phyloP scores from a whole-genome alignment of 495 filamentous ascomycete genomes.

The Penicilliopsis zonata region DNA sequence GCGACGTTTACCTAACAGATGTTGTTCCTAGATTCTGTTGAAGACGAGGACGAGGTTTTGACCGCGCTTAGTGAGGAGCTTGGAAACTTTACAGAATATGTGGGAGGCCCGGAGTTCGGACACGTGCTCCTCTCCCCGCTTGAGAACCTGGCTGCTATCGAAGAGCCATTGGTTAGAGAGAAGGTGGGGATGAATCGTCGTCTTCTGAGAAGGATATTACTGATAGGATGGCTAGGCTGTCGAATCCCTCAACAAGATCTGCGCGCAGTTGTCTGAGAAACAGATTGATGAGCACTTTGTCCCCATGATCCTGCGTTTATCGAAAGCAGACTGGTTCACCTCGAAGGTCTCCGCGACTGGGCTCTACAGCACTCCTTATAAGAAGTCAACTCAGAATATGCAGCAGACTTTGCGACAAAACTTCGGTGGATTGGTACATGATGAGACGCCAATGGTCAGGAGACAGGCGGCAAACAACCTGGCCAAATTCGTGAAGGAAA shows the following conservation, averaged over 20 bases:
- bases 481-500: slow-evolving; percentile 93
- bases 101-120: slow-evolving; percentile 84
- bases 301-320: slow-evolving; percentile 83
- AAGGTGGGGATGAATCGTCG: slow-evolving; percentile 48
- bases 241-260: slow-evolving; percentile 98
- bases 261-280: slow-evolving; percentile 72
- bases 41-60: slow-evolving; percentile 97
- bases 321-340: slow-evolving; percentile 99
- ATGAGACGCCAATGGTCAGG: slow-evolving; percentile 97
- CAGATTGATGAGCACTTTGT: slow-evolving; percentile 97
- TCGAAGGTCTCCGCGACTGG: slow-evolving; percentile 97
- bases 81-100: slow-evolving; percentile 92
- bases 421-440: slow-evolving; percentile 85
- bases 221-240: slow-evolving; percentile 57
- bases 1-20: slow-evolving; percentile 14
- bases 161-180: slow-evolving; percentile 93
- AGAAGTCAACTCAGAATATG: slow-evolving; percentile 66
- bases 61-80: slow-evolving; percentile 95
- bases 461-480: slow-evolving; percentile 92
- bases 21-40: slow-evolving; percentile 69
- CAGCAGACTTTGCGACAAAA: slow-evolving; percentile 85
- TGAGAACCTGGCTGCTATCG: slow-evolving; percentile 96
- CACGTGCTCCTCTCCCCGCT: slow-evolving; percentile 94
- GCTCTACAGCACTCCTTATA: slow-evolving; percentile 85
- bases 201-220: slow-evolving; percentile 6